Evolutionary conservation across 2,329 filamentous ascomycete genomes (phyloP).

Genomic region (Fusarium neocosmosporiellum): DNA sequence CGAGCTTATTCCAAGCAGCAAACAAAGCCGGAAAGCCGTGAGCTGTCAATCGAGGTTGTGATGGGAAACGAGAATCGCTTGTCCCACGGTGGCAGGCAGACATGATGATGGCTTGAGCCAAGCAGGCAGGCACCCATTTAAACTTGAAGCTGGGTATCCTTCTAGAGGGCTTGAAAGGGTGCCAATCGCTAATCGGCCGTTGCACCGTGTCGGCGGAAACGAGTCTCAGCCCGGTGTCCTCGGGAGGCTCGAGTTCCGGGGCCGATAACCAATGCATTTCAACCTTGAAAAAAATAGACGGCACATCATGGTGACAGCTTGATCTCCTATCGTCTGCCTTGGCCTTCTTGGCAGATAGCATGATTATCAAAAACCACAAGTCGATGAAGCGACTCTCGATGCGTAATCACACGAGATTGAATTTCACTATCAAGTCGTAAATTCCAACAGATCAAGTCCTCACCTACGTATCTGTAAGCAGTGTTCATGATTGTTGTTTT

Average conservation of each 20-base stretch:
- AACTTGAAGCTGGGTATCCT: background rate
- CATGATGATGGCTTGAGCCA: background rate
- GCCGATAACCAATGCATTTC: background rate
- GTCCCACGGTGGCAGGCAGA: background rate
- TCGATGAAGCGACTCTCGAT: background rate
- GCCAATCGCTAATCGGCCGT: background rate
- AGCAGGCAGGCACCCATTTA: background rate
- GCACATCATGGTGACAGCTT: background rate
- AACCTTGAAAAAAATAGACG: background rate
- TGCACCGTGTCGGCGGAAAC: conserved; percentile 5
- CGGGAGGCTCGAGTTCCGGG: background rate
- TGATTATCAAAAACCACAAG: too few relatives aligned
- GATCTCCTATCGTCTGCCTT: background rate
- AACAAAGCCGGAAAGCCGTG: conserved; percentile 1
- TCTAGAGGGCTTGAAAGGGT: background rate
- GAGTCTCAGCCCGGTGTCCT: conserved; percentile 13
- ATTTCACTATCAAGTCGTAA: background rate
- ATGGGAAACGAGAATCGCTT: conserved; percentile 23
- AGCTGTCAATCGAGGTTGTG: conserved; percentile 20
- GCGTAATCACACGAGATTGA: background rate
- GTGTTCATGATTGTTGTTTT: conserved; percentile 10
- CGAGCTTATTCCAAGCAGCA: conserved; percentile 2
- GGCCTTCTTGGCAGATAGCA: background rate
- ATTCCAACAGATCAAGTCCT: background rate
- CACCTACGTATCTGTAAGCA: background rate